Conservation (phyloP, 2,329 filamentous ascomycete genomes). For the Microcyclospora pomicola region DNA sequence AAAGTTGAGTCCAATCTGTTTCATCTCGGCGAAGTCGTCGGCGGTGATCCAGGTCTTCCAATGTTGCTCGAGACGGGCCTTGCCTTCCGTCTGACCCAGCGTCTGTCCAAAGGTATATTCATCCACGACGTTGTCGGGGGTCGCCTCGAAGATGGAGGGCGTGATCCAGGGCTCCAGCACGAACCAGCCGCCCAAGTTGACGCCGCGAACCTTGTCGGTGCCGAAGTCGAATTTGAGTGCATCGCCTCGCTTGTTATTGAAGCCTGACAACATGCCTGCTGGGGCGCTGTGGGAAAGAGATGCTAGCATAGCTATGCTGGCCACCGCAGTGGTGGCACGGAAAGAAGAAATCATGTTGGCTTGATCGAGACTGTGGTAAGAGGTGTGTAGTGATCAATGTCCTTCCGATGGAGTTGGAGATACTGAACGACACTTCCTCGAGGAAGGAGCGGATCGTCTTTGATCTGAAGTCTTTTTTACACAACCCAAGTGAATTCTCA, state of each 20-base stretch:
- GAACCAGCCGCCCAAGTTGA: conserved; percentile 52
- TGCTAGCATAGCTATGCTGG: conserved; percentile 11
- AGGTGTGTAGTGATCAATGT: no score
- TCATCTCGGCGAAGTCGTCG: conserved; percentile 29
- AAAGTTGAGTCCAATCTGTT: conserved; percentile 23
- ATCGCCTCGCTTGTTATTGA: conserved; percentile 9
- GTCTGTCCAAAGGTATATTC: conserved; percentile 24
- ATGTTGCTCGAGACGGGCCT: conserved; percentile 30
- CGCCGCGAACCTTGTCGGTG: conserved; percentile 44
- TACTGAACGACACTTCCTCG: no score
- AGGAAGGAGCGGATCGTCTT: no score
- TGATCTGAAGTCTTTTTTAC: no score
- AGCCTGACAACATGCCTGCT: conserved; percentile 7
- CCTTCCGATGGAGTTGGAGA: no score
- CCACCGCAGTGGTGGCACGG: not conserved
- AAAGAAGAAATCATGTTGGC: no score
- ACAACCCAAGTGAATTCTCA: no score
- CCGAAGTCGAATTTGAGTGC: conserved; percentile 38
- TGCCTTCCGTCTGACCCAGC: conserved; percentile 30
- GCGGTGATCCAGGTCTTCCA: conserved; percentile 28
- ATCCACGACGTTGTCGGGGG: conserved; percentile 37
- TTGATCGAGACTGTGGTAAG: no score
- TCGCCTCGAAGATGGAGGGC: conserved; percentile 43
- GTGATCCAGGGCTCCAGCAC: conserved; percentile 53
- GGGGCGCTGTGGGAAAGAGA: conserved; percentile 12